Conservation (phyloP, 192 early-diverging fungal genomes). For the Spinellus fusiger region DNA sequence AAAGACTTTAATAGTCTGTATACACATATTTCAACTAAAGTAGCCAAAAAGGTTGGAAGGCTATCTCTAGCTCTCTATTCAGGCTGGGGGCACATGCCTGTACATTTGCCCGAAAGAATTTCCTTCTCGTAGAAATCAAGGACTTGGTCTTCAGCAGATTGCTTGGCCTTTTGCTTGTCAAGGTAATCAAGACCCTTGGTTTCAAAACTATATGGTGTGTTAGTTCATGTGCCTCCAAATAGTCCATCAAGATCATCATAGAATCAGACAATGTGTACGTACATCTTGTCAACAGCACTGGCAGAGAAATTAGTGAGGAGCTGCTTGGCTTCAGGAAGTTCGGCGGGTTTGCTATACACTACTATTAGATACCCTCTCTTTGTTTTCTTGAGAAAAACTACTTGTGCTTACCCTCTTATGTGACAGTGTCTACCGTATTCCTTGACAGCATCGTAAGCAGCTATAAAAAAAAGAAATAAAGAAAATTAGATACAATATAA, state of each 20-base stretch:
- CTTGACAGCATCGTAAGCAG: slow-evolving; percentile 29
- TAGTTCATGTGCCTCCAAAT: no score
- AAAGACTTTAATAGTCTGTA: no score
- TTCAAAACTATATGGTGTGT: slow-evolving; percentile 19
- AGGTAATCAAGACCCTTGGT: slow-evolving; percentile 46
- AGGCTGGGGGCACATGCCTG: no score
- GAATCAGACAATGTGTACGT: not conserved
- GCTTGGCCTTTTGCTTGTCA: slow-evolving; percentile 44
- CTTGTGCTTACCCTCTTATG: slow-evolving; percentile 13
- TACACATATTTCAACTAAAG: no score
- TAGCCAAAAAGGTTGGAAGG: no score
- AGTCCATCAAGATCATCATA: no score
- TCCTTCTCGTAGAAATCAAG: slow-evolving; percentile 25
- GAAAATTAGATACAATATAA: no score
- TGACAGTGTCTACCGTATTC: slow-evolving; percentile 22
- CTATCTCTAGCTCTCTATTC: no score
- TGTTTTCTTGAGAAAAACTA: not conserved
- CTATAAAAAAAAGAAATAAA: no score
- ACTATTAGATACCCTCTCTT: not conserved
- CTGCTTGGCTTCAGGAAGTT: slow-evolving; percentile 34
- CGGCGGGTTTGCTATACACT: slow-evolving; percentile 15
- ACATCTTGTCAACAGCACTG: slow-evolving; percentile 33
- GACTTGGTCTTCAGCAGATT: slow-evolving; percentile 34
- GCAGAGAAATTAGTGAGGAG: slow-evolving; percentile 33
- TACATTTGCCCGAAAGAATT: no score